Evolutionary conservation across 1,284 basidiomycete genomes (phyloP), one percentile per base, ranked within the genome.

Genomic region (Takashimella tepidaria): DNA sequence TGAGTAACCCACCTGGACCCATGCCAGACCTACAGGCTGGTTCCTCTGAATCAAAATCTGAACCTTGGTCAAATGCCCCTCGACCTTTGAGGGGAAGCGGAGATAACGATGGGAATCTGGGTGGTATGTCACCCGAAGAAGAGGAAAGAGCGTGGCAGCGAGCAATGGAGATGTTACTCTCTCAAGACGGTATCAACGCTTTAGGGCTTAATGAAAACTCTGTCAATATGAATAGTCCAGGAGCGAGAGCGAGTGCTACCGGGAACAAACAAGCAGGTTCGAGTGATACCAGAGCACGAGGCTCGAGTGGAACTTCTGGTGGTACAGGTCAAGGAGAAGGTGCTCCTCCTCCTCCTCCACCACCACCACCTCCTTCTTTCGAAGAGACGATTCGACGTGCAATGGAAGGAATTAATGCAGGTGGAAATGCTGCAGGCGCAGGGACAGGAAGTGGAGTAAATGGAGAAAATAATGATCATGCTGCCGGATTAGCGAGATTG

Each of bases 371-470:
- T 42, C 26, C 47, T 22, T 42, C 54, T 60, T 95, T 93, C 76
- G 87, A 92, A 75, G 80, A 83, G 44, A 86, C 82, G 55, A 86
- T 95, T 51, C 78, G 81, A 58, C 81, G 84, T 64, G 86, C 92
- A 11, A 86, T 92, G 85, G 83, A 93, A 58, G 85, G 83, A 66
- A 81, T 87, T 66, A 87, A 83, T 76, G 31, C 77, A 81, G 73
- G 79, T 70, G 56, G 54, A 54, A 63, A 43, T 24, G 42, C 52
- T 27, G 40, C 42, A 42, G 67, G 73, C 21, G 66, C 74, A 11
- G 57, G 67, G 13, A 71, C 59, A 4, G 53, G 54, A 37, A 62
- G 59, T 42, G 57, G 42, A 53, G 49, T 55, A 50, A 53, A 53
- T 20, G 55, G 57, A 47, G 67, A 69, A 54, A 16, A 37, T 16